A percentile compares a stretch with the other conserved stretches of the same genome.
Evolutionary conservation across 1,139 yeast genomes (phyloP).

Genomic region (Yamadazyma diddensiae): DNA sequence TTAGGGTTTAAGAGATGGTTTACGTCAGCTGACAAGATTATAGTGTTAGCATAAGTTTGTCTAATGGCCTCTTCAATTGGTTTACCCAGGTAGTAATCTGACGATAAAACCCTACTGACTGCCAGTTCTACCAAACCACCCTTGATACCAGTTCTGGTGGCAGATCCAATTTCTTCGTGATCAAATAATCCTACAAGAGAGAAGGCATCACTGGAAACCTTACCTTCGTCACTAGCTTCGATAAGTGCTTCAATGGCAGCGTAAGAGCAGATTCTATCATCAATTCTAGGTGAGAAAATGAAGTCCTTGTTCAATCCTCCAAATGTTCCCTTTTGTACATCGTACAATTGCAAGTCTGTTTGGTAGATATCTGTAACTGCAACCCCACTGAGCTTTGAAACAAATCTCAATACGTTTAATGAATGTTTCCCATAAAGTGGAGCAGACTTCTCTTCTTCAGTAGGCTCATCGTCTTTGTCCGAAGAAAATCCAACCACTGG

Average conservation of each 20-base stretch:
- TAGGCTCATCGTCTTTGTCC: conserved; percentile 20
- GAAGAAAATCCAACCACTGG: conserved; percentile 39
- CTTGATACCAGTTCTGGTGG: conserved; percentile 41
- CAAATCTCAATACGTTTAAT: conserved; percentile 31
- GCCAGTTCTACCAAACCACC: conserved; percentile 37
- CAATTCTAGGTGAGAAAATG: conserved; percentile 43
- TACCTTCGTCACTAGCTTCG: conserved; percentile 18
- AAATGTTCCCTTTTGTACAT: conserved; percentile 37
- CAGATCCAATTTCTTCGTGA: conserved; percentile 46
- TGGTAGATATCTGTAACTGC: conserved; percentile 26
- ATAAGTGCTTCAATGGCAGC: conserved; percentile 38
- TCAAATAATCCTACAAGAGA: conserved; percentile 40
- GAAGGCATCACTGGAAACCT: conserved; percentile 28
- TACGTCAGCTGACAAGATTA: conserved; percentile 45
- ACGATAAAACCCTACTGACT: conserved; percentile 31
- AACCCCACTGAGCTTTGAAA: conserved; percentile 28
- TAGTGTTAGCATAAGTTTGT: conserved; percentile 31
- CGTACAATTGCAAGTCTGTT: conserved; percentile 42
- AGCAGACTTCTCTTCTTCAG: conserved; percentile 31
- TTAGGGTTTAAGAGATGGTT: conserved; percentile 49
- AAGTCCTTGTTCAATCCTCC: conserved; percentile 43
- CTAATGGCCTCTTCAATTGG: conserved; percentile 24
- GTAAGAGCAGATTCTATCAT: conserved; percentile 44
- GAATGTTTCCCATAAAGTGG: conserved; percentile 41
- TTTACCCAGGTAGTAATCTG: conserved; percentile 17